Evolutionary conservation across 228 moss, liverwort and hornwort species (phyloP).

Genomic region (Sphagnum magellanicum): DNA sequence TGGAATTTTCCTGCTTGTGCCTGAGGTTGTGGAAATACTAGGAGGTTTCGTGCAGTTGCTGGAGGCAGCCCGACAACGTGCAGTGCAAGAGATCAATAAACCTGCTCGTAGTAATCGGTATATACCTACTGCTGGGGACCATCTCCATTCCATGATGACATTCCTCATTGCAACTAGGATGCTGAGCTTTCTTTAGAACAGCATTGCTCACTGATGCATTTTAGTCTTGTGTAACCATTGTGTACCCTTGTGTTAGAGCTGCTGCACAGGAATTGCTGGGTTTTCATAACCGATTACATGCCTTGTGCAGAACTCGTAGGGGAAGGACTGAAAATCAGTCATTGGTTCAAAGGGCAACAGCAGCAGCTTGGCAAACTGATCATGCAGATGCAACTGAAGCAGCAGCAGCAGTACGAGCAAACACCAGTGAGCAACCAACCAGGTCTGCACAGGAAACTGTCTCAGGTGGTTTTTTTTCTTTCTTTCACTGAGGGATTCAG

Average conservation of each 20-base stretch:
- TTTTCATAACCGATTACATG: background rate
- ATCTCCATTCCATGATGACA: background rate
- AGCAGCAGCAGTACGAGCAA: conserved; percentile 13
- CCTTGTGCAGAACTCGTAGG: conserved; percentile 31
- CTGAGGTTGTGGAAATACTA: conserved; percentile 72
- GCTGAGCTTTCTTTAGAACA: background rate
- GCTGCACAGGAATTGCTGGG: background rate
- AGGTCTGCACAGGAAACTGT: conserved; percentile 20
- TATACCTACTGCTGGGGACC: background rate
- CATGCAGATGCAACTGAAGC: conserved; percentile 9
- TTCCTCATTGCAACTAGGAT: background rate
- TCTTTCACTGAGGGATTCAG: background rate
- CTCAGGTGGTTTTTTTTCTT: conserved; percentile 17
- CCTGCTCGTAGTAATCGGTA: conserved; percentile 92
- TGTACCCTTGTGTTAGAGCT: background rate
- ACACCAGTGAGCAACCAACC: conserved; percentile 12
- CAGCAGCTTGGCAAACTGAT: conserved; percentile 66
- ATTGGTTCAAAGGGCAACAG: conserved; percentile 55
- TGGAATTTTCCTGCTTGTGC: conserved; percentile 73
- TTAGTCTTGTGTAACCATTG: background rate
- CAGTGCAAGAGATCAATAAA: conserved; percentile 75
- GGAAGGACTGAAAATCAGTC: conserved; percentile 46
- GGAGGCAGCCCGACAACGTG: conserved; percentile 82
- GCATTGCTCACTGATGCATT: background rate
- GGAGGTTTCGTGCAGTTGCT: conserved; percentile 78